Base-by-base conservation (phyloP, 768 basidiomycete genomes). In the Lanmaoa pseudosensibilis region DNA sequence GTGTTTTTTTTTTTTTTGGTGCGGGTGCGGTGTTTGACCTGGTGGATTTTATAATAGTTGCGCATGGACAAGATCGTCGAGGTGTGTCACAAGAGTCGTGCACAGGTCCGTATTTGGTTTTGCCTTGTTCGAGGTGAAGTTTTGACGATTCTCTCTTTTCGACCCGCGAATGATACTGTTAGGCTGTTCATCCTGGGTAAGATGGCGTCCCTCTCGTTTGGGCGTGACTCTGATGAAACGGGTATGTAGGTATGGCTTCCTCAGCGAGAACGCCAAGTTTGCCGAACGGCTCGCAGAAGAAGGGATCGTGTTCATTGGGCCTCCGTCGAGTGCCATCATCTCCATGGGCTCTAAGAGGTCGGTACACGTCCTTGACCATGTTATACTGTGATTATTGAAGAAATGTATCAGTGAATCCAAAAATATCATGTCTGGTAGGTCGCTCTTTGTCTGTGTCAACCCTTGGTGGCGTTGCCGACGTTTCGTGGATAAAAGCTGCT, bases 261-360 rank as follows among this genome's bases (percentile, higher is more conserved):
- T 97, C 58, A 95, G 93, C 64, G 94, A 97, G 74, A 97, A 96
- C 57, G 87, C 94, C 6, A 73, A 73, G 21, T 98, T 98, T 65
- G 84, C 94, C 0, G 78, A 87, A 65, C 76, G 73, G 41, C 80
- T 97, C 12, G 82, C 85, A n/a, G 73, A 83, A 44, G 88, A 87
- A 64, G 90, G 92, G 0, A 83, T 98, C 59, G 83, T 88, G 3
- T 97, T 95, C 67, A 93, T 98, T 58, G 94, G 94, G 0, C 94
- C 95, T 16, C 91, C 94, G 2, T 80, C 89, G 1, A 82, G 80
- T 62, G 94, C 95, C 32, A 98, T 98, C 59, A 75, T 88, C 15
- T 90, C 88, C 65, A 98, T 97, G 95, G 95, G 94, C 2, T 94
- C 92, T 0, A 97, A 98, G 78, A 92, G 93, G 90, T 91, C 32